Base-by-base conservation (phyloP, 768 basidiomycete species). In the Punctularia strigosozonata region DNA sequence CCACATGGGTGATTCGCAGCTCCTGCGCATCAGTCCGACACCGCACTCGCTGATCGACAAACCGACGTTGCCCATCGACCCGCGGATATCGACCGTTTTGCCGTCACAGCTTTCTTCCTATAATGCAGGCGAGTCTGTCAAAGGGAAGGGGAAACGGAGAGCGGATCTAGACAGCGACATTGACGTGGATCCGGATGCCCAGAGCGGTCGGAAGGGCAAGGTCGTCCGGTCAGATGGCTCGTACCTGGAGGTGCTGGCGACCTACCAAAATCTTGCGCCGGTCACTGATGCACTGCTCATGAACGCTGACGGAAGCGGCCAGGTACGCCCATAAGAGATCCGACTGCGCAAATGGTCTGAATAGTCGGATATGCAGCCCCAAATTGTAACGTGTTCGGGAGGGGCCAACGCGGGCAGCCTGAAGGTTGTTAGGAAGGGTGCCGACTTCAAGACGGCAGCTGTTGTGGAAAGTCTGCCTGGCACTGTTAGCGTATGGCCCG, bases 341-440 rank as follows among this genome's bases (percentile, higher is more conserved):
- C 13, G 21, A 14, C 1, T 5, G 18, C 24, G 8, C 3, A 26
- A 6, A 19, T 34, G 38, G 19, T 12, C 7, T 3, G n/a, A n/a
- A n/a, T n/a, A n/a, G n/a, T 17, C 1, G 19, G 20, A 23, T 17
- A 21, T 41, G 4, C 45, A 90, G 83, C 66, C 64, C n/a, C 79
- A 84, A 54, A 72, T 92, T 30, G 75, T 94, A 4, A 87, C 88
- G 1, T 87, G 85, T 49, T 91, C 87, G 3, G 91, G 91, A 4
- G 82, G 75, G 2, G 68, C 68, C 36, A 86, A 75, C 44, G 73
- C 76, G 2, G 90, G 91, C 2, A 77, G 80, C 7, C 50, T 95
- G 13, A 79, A 81, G 35, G 58, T 90, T 22, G 68, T 95, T 15
- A 68, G 85, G 43, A 85, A 77, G 40, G 90, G 90, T 2, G 85